A percentile compares a stretch with the other conserved stretches of the same genome.
phyloP scores from a whole-genome alignment of 116 monocot species.

The Posidonia oceanica region DNA sequence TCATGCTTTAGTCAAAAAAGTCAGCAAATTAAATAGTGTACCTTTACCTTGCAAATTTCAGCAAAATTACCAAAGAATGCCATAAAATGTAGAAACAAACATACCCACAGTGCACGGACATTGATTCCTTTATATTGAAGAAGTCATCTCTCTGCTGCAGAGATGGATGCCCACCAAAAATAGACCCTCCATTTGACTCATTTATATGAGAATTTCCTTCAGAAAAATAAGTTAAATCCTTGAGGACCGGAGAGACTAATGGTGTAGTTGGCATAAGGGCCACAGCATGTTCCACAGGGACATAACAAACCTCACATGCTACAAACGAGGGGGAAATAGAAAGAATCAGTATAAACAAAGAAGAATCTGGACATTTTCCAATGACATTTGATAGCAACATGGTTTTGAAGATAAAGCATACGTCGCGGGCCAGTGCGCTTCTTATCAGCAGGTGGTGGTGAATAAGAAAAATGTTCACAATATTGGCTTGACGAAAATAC shows the following conservation, averaged over 20 bases:
- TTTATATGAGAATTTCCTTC: slow-evolving; percentile 42
- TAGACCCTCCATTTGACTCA: slow-evolving; percentile 46
- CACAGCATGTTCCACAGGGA: slow-evolving; percentile 59
- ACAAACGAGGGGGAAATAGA: slow-evolving; percentile 8
- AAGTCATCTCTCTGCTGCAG: slow-evolving; percentile 62
- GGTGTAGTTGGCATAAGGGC: slow-evolving; percentile 55
- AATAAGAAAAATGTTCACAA: slow-evolving; percentile 51
- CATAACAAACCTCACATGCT: slow-evolving; percentile 89
- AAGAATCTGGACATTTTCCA: neutral
- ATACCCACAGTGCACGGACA: slow-evolving; percentile 96
- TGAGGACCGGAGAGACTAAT: slow-evolving; percentile 52
- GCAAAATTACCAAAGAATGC: neutral
- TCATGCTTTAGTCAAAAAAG: neutral
- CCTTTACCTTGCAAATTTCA: neutral
- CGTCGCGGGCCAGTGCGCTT: slow-evolving; percentile 80
- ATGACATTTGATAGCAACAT: slow-evolving; percentile 30
- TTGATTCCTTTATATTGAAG: slow-evolving; percentile 71
- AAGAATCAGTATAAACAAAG: neutral
- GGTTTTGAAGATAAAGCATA: slow-evolving; percentile 28
- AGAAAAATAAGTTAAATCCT: slow-evolving; percentile 48
- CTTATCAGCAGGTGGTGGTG: slow-evolving; percentile 36
- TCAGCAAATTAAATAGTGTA: neutral
- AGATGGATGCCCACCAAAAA: slow-evolving; percentile 80
- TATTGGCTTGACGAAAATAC: slow-evolving; percentile 29
- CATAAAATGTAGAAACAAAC: slow-evolving; percentile 7